phyloP scores from a whole-genome alignment of 2,329 filamentous ascomycete species.

The Aspergillus jensenii region DNA sequence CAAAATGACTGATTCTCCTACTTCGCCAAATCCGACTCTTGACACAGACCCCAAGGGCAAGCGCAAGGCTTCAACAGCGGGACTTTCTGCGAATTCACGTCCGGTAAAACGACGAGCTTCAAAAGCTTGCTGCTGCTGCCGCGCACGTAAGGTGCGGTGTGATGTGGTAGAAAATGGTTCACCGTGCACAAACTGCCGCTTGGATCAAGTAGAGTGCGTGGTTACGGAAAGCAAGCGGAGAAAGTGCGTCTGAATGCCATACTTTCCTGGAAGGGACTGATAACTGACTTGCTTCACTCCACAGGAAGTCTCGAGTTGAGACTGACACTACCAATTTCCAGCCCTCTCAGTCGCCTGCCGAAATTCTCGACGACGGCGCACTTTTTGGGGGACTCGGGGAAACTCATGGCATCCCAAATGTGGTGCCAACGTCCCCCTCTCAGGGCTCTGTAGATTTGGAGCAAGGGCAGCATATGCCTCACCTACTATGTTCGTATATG shows the following conservation, averaged over 20 bases:
- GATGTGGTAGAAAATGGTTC: constrained; percentile 85
- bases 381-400: constrained; percentile 29
- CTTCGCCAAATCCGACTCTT: constrained; percentile 17
- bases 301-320: constrained; percentile 43
- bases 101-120: constrained; percentile 83
- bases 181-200: constrained; percentile 81
- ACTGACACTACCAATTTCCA: constrained; percentile 33
- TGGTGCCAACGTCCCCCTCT: constrained; percentile 42
- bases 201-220: constrained; percentile 54
- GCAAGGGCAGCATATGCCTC: constrained; percentile 59
- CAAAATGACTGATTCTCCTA: constrained; percentile 26
- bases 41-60: constrained; percentile 46
- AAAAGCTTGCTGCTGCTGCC: constrained; percentile 84
- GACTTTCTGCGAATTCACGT: constrained; percentile 53
- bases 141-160: constrained; percentile 86
- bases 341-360: constrained; percentile 33
- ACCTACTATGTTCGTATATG: constrained; percentile 59
- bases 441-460: constrained; percentile 49
- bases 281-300: constrained; percentile 2
- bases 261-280: neutral
- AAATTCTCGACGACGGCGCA: constrained; percentile 35
- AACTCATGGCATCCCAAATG: constrained; percentile 30
- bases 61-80: constrained; percentile 58
- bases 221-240: constrained; percentile 80
- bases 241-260: constrained; percentile 39